Conservation (phyloP, 2,329 filamentous ascomycete species). For the Penicillium sp. region DNA sequence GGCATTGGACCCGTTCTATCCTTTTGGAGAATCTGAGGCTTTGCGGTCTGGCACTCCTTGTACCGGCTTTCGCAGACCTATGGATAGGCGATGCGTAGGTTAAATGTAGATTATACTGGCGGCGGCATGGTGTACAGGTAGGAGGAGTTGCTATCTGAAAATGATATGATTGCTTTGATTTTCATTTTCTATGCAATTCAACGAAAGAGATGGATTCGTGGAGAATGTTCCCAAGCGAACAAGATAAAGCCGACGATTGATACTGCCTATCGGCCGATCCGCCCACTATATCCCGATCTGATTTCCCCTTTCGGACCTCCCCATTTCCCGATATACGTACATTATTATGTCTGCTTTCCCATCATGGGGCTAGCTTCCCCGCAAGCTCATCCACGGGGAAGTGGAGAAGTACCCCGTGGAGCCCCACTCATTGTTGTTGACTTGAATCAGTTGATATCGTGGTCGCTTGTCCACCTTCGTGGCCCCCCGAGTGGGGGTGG, state of each 20-base stretch:
- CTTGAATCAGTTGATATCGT: neutral
- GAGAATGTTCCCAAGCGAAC: neutral
- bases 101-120: no score
- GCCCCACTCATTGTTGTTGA: neutral
- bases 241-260: neutral
- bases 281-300: neutral
- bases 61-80: no score
- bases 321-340: neutral
- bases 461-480: neutral
- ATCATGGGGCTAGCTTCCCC: neutral
- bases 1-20: no score
- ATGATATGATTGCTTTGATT: neutral
- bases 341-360: neutral
- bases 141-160: no score
- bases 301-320: neutral
- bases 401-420: neutral
- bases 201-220: neutral
- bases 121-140: no score
- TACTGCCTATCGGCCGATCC: neutral
- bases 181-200: neutral
- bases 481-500: neutral
- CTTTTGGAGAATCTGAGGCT: no score
- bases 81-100: no score
- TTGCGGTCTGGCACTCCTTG: no score
- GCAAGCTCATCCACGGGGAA: neutral